Conservation (phyloP, 2,329 filamentous ascomycete genomes). For the Colletotrichum sp. region DNA sequence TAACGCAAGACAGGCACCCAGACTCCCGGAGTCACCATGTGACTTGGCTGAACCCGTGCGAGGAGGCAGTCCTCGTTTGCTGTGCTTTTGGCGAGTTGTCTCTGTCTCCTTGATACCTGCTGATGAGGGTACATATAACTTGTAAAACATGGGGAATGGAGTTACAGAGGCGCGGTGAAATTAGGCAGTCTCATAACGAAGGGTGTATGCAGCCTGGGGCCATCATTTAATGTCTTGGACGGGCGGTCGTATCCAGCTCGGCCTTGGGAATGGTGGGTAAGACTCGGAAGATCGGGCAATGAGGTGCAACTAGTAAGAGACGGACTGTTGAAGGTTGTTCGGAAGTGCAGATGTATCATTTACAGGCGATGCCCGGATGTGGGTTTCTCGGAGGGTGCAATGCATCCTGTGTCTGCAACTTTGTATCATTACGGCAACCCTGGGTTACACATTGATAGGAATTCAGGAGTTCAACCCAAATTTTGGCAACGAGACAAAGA, state of each 20-base stretch:
- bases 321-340: neutral
- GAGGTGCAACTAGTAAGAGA: neutral
- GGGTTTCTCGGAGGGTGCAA: neutral
- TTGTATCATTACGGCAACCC: neutral
- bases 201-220: neutral
- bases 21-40: neutral
- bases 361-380: neutral
- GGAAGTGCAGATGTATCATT: neutral
- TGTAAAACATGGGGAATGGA: neutral
- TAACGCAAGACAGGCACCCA: constrained; percentile 2
- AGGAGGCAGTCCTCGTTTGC: neutral
- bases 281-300: neutral
- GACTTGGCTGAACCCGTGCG: neutral
- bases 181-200: neutral
- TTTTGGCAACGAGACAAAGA: neutral
- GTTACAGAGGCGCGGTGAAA: neutral
- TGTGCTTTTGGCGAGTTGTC: neutral
- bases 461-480: neutral
- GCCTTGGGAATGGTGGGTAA: neutral
- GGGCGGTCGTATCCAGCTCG: neutral
- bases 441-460: neutral
- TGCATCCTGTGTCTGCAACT: neutral
- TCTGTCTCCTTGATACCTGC: neutral
- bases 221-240: neutral
- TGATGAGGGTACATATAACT: neutral